A percentile compares a stretch with the other conserved stretches of the same genome.
Evolutionary conservation across 73 alveolate species (phyloP).

Genomic region (Breviolum minutum): DNA sequence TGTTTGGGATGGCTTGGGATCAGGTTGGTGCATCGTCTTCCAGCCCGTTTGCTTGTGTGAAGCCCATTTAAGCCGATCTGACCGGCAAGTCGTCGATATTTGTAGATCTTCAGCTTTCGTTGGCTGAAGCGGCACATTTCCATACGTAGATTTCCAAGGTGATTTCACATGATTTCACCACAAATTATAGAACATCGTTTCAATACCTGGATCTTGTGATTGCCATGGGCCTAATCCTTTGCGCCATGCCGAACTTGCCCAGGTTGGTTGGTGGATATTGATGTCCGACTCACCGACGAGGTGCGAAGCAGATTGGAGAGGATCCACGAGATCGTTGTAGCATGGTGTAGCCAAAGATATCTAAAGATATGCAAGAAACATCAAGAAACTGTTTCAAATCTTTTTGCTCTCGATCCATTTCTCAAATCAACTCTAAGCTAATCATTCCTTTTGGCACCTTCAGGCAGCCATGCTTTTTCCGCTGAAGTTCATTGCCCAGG

Average conservation of each 20-base stretch:
- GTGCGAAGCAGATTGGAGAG: not conserved
- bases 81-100: not conserved
- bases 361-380: not conserved
- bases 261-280: conserved; percentile 90
- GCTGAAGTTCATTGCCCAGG: conserved; percentile 85
- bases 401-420: too few species aligned
- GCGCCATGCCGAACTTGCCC: not conserved
- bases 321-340: not conserved
- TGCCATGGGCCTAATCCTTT: not conserved
- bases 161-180: not conserved
- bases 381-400: not conserved
- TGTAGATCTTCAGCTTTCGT: not conserved
- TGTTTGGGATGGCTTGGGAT: not conserved
- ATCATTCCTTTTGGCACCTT: not conserved
- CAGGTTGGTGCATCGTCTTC: conserved; percentile 38
- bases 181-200: not conserved
- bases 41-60: conserved; percentile 54
- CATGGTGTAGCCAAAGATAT: too few species aligned
- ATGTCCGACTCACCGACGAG: conserved; percentile 92
- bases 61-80: not conserved
- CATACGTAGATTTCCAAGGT: not conserved
- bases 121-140: not conserved
- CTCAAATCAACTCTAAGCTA: not conserved
- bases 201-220: not conserved
- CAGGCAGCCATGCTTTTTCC: conserved; percentile 92